Evolutionary conservation across 2,329 filamentous ascomycete species (phyloP).

Genomic region (Sphaceloma murrayae): DNA sequence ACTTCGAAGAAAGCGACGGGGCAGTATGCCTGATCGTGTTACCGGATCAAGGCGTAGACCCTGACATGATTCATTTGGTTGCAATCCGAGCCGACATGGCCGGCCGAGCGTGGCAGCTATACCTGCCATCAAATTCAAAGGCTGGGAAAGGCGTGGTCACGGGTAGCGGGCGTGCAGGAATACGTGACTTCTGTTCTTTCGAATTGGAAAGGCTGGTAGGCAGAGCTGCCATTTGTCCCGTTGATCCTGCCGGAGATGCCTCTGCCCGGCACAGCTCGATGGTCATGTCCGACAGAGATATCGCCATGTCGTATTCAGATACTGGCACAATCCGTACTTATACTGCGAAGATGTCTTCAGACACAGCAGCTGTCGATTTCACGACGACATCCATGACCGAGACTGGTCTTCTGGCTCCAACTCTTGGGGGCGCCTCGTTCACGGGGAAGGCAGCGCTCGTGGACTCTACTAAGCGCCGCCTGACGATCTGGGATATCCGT

Average conservation of each 20-base stretch:
- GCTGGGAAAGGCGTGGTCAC: too few species aligned
- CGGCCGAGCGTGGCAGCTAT: conserved; percentile 72
- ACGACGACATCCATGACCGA: conserved; percentile 71
- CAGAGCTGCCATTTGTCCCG: conserved; percentile 58
- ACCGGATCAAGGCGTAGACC: conserved; percentile 53
- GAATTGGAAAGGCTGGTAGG: conserved; percentile 50
- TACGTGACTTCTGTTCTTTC: conserved; percentile 63
- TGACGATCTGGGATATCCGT: conserved; percentile 87
- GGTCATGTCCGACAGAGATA: conserved; percentile 75
- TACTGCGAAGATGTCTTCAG: conserved; percentile 64
- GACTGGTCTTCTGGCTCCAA: conserved; percentile 62
- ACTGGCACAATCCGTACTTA: conserved; percentile 70
- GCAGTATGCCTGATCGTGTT: conserved; percentile 72
- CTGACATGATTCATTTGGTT: conserved; percentile 55
- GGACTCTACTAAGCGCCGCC: conserved; percentile 58
- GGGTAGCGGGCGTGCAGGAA: conserved; percentile 29
- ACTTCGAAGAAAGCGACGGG: conserved; percentile 56
- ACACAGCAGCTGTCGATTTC: conserved; percentile 61
- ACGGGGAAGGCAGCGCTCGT: conserved; percentile 81
- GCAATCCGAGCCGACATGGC: conserved; percentile 69
- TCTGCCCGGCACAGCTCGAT: conserved; percentile 66
- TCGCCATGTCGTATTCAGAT: conserved; percentile 74
- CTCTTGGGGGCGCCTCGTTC: conserved; percentile 74
- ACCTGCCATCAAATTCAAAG: conserved; percentile 18
- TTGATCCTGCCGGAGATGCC: conserved; percentile 72